Percentiles rank a stretch among this genome's conserved stretches.
phyloP scores from a whole-genome alignment of 371 early-diverging fungal species.

The Circinella minor region DNA sequence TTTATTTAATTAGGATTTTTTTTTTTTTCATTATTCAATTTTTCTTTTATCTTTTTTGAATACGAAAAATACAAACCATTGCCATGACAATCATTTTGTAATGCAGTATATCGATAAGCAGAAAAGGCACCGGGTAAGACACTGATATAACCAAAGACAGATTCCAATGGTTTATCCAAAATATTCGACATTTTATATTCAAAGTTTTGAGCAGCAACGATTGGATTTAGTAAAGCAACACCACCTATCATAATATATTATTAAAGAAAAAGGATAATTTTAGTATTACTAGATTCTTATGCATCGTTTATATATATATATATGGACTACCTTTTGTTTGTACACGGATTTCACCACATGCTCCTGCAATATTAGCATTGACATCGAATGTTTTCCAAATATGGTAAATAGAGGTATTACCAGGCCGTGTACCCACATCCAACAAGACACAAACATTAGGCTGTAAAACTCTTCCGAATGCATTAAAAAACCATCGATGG shows the following conservation, averaged over 20 bases:
- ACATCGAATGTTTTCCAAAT: slow-evolving; percentile 82
- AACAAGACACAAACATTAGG: slow-evolving; percentile 82
- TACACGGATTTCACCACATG: slow-evolving; percentile 87
- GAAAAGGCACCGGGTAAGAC: slow-evolving; percentile 90
- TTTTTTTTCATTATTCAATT: too few relatives aligned
- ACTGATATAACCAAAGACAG: slow-evolving; percentile 85
- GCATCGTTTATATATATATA: too few relatives aligned
- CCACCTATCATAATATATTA: slow-evolving; percentile 51
- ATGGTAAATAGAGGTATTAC: slow-evolving; percentile 72
- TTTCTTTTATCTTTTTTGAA: too few relatives aligned
- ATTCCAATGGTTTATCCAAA: slow-evolving; percentile 87
- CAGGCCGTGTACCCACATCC: slow-evolving; percentile 87
- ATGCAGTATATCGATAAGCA: slow-evolving; percentile 81
- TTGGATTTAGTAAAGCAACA: slow-evolving; percentile 74
- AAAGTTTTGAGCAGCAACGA: slow-evolving; percentile 94
- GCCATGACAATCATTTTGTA: slow-evolving; percentile 66
- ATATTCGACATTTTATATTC: slow-evolving; percentile 93
- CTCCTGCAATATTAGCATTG: slow-evolving; percentile 75
- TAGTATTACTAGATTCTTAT: too few relatives aligned
- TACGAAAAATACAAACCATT: slow-evolving; percentile 25
- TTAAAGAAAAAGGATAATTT: not conserved
- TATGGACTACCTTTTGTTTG: slow-evolving; percentile 10
- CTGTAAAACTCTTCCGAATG: slow-evolving; percentile 75
- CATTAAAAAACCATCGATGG: slow-evolving; percentile 92
- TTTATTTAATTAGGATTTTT: not conserved